Evolutionary conservation across 2,329 filamentous ascomycete genomes (phyloP), one percentile per base, ranked within the genome.

Genomic region (Bertia moriformis): DNA sequence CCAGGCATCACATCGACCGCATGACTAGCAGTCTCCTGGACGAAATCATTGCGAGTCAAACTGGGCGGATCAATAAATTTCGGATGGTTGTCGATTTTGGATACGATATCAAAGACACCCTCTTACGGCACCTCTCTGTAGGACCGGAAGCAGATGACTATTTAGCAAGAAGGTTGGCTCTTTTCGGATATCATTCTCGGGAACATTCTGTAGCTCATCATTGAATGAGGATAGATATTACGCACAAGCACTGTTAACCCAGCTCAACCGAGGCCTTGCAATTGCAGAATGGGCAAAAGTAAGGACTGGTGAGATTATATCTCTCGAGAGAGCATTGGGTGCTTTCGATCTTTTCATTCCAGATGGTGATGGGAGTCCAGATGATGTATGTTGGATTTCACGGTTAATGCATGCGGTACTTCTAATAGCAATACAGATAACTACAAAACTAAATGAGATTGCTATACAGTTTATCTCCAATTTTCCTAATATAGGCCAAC

Each of bases 341-440:
- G 32, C 32, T 7, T 35, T 35, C 17, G 32, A 35, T 35, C 32
- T 35, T 10, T 35, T 35, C 32, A 35, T 35, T 35, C 32, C 32
- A 35, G 10, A 35, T 7, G 32, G 32, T 7, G 10, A 10, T 18
- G 32, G 32, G 10, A 17, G 17, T 35, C 7, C 17, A 18, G 32
- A 35, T 35, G 32, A 35, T 7, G 32, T 35, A 12, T 17, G 32
- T 35, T 10, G n/a, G n/a, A 29, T n/a, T 10, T n/a, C n/a, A 10
- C 10, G n/a, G 10, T n/a, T 29, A 29, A 29, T 10, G n/a, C 24
- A 29, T 29, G n/a, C n/a, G n/a, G n/a, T n/a, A n/a, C 24, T 29
- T 10, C 24, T 29, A 29, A 29, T 29, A 10, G 24, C 10, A 10
- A 29, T 29, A 10, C 24, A 29, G 24, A 29, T 29, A 10, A n/a